These are phyloP conservation scores for Lactifluus piperatus DNA, from an alignment of 768 basidiomycete species.

Conservation along the genomic window DNA sequence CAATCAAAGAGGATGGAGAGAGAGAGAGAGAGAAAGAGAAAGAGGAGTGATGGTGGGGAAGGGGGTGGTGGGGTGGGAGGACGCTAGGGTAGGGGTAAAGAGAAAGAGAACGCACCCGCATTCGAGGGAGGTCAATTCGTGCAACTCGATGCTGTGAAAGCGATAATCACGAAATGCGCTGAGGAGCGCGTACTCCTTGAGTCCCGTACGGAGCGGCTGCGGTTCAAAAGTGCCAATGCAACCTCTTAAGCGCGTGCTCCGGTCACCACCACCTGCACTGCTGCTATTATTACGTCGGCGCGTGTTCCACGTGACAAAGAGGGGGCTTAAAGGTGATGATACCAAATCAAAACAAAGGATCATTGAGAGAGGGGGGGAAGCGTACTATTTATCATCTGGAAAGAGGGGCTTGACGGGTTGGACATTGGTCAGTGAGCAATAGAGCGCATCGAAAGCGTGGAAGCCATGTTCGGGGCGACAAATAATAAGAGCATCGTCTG, in stretches of 20 bases:
- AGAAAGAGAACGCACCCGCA: constrained; percentile 59
- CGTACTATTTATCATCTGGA: constrained; percentile 71
- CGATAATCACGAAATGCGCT: constrained; percentile 86
- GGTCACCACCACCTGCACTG: not conserved
- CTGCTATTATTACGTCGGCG: constrained; percentile 41
- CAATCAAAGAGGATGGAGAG: constrained; percentile 1
- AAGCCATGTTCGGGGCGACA: constrained; percentile 74
- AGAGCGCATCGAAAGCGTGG: constrained; percentile 73
- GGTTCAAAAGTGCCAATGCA: constrained; percentile 94
- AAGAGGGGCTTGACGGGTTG: constrained; percentile 55
- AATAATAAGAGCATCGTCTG: constrained; percentile 18
- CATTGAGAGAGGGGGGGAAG: not conserved
- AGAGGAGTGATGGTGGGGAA: not conserved
- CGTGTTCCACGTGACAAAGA: constrained; percentile 97
- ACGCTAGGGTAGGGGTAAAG: not conserved
- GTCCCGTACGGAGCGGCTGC: constrained; percentile 59
- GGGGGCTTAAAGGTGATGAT: constrained; percentile 43
- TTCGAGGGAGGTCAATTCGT: constrained; percentile 72
- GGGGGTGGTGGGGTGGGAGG: not conserved
- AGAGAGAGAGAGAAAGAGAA: constrained; percentile 6
- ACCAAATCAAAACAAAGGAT: not conserved
- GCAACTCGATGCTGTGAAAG: constrained; percentile 69
- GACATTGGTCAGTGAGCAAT: constrained; percentile 59
- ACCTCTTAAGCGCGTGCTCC: constrained; percentile 58
- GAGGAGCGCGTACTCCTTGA: constrained; percentile 85